Evolutionary conservation across 257 asterid species (phyloP).

Genomic region (Asclepias syriaca): DNA sequence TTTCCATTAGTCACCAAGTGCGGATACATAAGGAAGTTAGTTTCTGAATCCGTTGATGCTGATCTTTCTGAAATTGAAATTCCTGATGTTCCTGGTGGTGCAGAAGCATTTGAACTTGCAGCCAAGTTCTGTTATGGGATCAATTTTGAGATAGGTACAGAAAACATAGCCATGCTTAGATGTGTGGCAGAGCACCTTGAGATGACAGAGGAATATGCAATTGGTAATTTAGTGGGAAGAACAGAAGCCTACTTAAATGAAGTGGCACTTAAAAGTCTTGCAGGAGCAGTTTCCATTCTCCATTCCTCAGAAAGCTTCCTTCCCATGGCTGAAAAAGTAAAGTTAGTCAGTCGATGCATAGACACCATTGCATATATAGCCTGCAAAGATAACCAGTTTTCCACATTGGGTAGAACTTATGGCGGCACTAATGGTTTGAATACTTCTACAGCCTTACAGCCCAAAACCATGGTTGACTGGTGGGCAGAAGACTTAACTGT

Average conservation of each 20-base stretch:
- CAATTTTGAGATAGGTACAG: conserved; percentile 62
- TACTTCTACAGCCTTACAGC: conserved; percentile 21
- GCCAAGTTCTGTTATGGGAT: conserved; percentile 89
- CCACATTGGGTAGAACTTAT: conserved; percentile 23
- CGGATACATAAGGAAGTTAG: conserved; percentile 57
- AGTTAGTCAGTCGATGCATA: conserved; percentile 64
- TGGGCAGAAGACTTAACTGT: conserved; percentile 82
- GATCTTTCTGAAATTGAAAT: conserved; percentile 43
- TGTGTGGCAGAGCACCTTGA: conserved; percentile 70
- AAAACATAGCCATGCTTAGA: conserved; percentile 68
- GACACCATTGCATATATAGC: conserved; percentile 63
- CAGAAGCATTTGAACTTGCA: conserved; percentile 76
- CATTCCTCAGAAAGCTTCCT: conserved; percentile 58
- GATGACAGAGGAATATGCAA: conserved; percentile 78
- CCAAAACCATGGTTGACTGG: conserved; percentile 62
- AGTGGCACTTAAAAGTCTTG: conserved; percentile 64
- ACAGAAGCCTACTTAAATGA: conserved; percentile 64
- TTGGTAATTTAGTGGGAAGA: conserved; percentile 56
- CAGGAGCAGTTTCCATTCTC: conserved; percentile 64
- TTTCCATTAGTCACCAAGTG: conserved; percentile 83
- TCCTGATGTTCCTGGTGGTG: conserved; percentile 76
- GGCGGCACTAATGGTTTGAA: conserved; percentile 25
- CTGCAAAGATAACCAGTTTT: conserved; percentile 61
- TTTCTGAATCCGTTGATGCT: conserved; percentile 45
- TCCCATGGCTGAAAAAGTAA: conserved; percentile 66